Conservation (phyloP, 495 filamentous ascomycete genomes). For the Bathelium albidoporum region DNA sequence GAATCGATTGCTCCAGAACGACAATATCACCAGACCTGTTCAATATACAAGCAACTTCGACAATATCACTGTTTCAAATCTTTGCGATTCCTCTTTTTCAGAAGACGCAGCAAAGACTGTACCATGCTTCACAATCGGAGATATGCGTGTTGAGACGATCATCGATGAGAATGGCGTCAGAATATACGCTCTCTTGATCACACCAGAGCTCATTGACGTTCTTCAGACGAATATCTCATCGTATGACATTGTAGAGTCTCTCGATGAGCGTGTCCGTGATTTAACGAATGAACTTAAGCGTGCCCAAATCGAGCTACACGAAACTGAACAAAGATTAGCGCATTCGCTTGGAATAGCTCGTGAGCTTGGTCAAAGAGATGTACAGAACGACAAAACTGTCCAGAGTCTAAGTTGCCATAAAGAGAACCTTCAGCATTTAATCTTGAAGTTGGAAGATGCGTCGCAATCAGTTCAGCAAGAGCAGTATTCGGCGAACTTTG, state of each 20-base stretch:
- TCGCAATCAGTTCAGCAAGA: background rate
- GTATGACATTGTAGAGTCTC: background rate
- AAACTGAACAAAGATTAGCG: background rate
- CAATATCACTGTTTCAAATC: too few species aligned
- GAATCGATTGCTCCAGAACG: too few species aligned
- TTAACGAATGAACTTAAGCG: background rate
- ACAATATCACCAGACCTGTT: too few species aligned
- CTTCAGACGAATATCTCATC: background rate
- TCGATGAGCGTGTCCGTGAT: background rate
- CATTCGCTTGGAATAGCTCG: background rate
- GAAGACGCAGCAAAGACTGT: background rate
- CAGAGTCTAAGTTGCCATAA: background rate
- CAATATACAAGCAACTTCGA: too few species aligned
- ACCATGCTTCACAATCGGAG: background rate
- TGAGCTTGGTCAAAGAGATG: background rate
- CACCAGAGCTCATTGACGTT: background rate
- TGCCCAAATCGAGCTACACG: background rate
- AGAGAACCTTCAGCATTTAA: background rate
- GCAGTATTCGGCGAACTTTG: background rate
- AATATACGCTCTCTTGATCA: background rate
- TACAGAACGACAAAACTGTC: background rate
- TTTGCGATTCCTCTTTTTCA: too few species aligned
- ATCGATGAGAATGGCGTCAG: background rate
- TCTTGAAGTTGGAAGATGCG: background rate
- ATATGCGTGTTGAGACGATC: background rate